A percentile compares a stretch with the other conserved stretches of the same genome.
Conservation (phyloP, 176 grass and related monocot genomes). For the Eremochloa ophiuroides region DNA sequence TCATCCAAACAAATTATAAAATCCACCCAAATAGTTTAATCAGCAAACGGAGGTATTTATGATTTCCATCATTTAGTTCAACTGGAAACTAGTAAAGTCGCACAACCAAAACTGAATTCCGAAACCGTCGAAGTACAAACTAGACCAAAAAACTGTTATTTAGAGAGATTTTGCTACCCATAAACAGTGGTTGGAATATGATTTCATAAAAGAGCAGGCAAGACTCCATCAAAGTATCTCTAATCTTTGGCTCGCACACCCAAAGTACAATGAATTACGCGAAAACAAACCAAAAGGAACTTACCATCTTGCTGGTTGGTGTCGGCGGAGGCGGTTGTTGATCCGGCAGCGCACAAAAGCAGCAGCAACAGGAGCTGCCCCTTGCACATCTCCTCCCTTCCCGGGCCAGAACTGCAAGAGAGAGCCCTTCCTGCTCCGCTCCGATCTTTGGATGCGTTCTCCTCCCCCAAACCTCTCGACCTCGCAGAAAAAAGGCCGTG, state of each 20-base stretch:
- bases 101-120: neutral
- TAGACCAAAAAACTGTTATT: neutral
- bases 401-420: neutral
- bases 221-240: neutral
- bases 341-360: neutral
- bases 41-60: neutral
- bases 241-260: no score
- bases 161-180: neutral
- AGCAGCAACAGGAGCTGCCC: slow-evolving; percentile 13
- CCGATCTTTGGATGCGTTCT: neutral
- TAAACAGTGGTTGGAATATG: neutral
- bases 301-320: slow-evolving; percentile 42
- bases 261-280: neutral
- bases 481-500: neutral
- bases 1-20: neutral
- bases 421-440: neutral
- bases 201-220: neutral
- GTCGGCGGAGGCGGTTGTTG: slow-evolving; percentile 22
- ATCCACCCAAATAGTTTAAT: neutral
- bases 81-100: neutral
- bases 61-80: neutral
- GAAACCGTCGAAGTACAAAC: neutral
- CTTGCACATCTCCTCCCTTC: neutral
- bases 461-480: neutral
- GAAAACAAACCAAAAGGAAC: neutral